Base-by-base conservation (phyloP, 1,284 basidiomycete genomes). In the Irpex sp. region DNA sequence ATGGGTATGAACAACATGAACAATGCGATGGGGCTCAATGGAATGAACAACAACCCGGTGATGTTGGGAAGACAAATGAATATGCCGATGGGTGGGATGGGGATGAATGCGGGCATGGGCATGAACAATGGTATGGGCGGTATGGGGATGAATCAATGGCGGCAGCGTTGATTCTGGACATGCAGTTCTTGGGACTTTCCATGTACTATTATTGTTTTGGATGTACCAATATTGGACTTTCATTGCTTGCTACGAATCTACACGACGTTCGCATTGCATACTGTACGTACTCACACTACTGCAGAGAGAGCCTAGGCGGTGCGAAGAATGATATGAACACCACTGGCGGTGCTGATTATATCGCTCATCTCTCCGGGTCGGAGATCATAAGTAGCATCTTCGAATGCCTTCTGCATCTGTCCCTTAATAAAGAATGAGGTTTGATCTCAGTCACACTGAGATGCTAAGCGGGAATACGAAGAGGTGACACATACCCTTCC, bases 381-480 rank as follows among this genome's bases (percentile, higher is more conserved):
- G 64, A 98, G 83, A 0, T 78, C 85, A 76, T 88, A 98, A 7
- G 95, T 85, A 3, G 93, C 93, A 26, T 97, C 94, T 79, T 98
- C 96, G 73, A 99, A 99, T 21, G 94, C 89, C 77, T 94, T 95
- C 78, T 99, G 97, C 97, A 99, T 99, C 81, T 94, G 90, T 1
- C 92, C 93, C 73, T 74, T 3, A 31, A 21, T 3, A 35, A 4
- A 11, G n/a, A 6, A 13, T 9, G 64, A n/a, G 21, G 26, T 33
- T 26, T 26, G 26, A 26, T 26, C 2, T 26, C 26, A 26, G 26
- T 26, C 26, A 26, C 26, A 26, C 26, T 26, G 26, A 26, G 26
- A 26, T 26, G 26, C 26, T 26, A 26, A 26, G 26, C 26, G 26
- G 26, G 26, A 26, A 26, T 26, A 31, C 5, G 17, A 4, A 31